Evolutionary conservation across 2,329 filamentous ascomycete genomes (phyloP).

Genomic region (Paracoccidioides lutzii): DNA sequence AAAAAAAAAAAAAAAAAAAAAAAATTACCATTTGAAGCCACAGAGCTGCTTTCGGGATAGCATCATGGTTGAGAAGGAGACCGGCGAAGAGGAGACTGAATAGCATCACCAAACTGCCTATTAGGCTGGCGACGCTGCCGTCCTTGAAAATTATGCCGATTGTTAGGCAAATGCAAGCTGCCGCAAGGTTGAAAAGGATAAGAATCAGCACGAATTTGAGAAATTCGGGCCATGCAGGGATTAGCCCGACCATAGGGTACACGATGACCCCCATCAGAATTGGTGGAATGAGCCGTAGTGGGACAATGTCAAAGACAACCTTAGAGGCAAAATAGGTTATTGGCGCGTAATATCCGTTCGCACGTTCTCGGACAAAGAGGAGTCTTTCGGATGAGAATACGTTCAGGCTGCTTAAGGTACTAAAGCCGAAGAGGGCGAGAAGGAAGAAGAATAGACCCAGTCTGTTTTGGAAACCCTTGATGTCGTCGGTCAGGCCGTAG

Average conservation of each 20-base stretch:
- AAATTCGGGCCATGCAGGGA: slow-evolving; percentile 71
- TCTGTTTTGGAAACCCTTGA: slow-evolving; percentile 93
- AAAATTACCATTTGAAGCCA: slow-evolving; percentile 70
- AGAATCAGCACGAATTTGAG: slow-evolving; percentile 83
- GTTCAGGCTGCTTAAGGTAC: slow-evolving; percentile 81
- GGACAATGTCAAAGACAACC: slow-evolving; percentile 95
- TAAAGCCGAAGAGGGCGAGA: slow-evolving; percentile 90
- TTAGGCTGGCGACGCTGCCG: slow-evolving; percentile 76
- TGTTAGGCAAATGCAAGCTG: slow-evolving; percentile 84
- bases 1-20: background rate
- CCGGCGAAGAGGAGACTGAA: slow-evolving; percentile 93
- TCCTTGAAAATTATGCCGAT: slow-evolving; percentile 94
- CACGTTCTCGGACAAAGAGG: slow-evolving; percentile 81
- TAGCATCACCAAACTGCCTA: slow-evolving; percentile 92
- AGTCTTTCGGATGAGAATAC: slow-evolving; percentile 87
- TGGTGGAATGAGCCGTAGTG: slow-evolving; percentile 83
- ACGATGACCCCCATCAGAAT: slow-evolving; percentile 92
- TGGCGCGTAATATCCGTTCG: slow-evolving; percentile 92
- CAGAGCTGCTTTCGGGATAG: slow-evolving; percentile 68
- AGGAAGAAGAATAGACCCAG: slow-evolving; percentile 97
- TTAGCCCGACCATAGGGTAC: slow-evolving; percentile 93
- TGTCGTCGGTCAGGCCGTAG: slow-evolving; percentile 90
- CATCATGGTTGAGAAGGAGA: slow-evolving; percentile 85
- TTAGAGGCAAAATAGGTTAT: slow-evolving; percentile 91
- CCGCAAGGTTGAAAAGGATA: slow-evolving; percentile 90